phyloP scores from a whole-genome alignment of 768 basidiomycete species.

The Lyophyllum decastes region DNA sequence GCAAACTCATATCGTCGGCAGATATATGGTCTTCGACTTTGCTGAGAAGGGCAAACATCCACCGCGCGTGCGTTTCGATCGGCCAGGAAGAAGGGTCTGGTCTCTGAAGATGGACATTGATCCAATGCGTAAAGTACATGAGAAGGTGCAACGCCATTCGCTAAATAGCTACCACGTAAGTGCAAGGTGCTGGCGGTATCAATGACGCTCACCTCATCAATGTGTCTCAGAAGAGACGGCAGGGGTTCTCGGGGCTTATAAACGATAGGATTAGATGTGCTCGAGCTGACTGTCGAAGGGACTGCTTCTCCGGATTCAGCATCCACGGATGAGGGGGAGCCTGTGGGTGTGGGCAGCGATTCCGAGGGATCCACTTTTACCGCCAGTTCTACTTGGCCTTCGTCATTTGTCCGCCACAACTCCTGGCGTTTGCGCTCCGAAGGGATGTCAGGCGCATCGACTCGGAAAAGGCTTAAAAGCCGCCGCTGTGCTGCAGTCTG shows the following conservation, averaged over 20 bases:
- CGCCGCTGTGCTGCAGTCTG: slow-evolving; percentile 22
- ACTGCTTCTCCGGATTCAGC: neutral
- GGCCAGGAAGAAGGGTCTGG: slow-evolving; percentile 37
- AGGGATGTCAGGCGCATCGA: slow-evolving; percentile 24
- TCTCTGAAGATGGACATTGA: slow-evolving; percentile 59
- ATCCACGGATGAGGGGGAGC: slow-evolving; percentile 35
- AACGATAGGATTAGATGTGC: slow-evolving; percentile 1
- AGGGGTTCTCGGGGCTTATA: slow-evolving; percentile 56
- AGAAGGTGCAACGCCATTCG: slow-evolving; percentile 71
- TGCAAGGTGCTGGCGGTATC: slow-evolving; percentile 4
- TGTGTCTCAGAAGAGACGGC: slow-evolving; percentile 52
- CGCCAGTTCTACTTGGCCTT: slow-evolving; percentile 43
- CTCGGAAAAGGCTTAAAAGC: slow-evolving; percentile 29
- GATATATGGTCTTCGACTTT: slow-evolving; percentile 69
- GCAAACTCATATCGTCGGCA: slow-evolving; percentile 74
- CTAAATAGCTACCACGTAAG: slow-evolving; percentile 37
- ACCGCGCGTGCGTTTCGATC: slow-evolving; percentile 63
- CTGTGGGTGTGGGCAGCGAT: slow-evolving; percentile 41
- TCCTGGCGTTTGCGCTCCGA: slow-evolving; percentile 21
- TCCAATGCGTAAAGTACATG: slow-evolving; percentile 86
- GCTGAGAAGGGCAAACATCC: slow-evolving; percentile 77
- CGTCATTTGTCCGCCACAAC: slow-evolving; percentile 36
- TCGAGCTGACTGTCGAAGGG: slow-evolving; percentile 1
- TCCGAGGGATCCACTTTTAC: slow-evolving; percentile 34
- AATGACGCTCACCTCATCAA: slow-evolving; percentile 61